A percentile compares a stretch with the other conserved stretches of the same genome.
Conservation (phyloP, 768 basidiomycete species). For the Amylocystis lapponica region DNA sequence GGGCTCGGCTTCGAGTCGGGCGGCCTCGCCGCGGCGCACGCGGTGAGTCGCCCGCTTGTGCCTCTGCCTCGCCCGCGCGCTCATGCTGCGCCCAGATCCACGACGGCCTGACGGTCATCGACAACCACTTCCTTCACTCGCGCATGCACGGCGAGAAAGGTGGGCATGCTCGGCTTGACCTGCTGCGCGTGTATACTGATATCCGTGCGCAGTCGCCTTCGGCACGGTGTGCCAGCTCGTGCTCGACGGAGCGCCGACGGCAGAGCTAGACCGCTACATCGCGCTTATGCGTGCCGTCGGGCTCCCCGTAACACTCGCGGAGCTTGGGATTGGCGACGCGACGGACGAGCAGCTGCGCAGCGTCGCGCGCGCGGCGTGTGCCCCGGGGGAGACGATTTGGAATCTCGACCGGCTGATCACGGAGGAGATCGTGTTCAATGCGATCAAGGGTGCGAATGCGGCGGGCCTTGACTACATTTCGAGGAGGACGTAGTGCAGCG, state of each 20-base stretch:
- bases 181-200: neutral
- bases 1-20: slow-evolving; percentile 28
- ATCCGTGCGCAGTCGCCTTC: slow-evolving; percentile 19
- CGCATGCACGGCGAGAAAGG: slow-evolving; percentile 28
- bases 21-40: slow-evolving; percentile 26
- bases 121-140: slow-evolving; percentile 18
- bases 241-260: slow-evolving; percentile 17
- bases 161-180: neutral
- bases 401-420: slow-evolving; percentile 25
- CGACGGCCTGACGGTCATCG: slow-evolving; percentile 26
- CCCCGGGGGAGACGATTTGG: slow-evolving; percentile 26
- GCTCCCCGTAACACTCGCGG: slow-evolving; percentile 24
- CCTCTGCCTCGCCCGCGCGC: neutral
- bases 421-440: slow-evolving; percentile 21
- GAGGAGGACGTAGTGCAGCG: too few relatives aligned
- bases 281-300: slow-evolving; percentile 24
- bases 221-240: slow-evolving; percentile 26
- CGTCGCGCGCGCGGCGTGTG: slow-evolving; percentile 23
- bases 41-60: slow-evolving; percentile 13
- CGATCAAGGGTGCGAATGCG: slow-evolving; percentile 25
- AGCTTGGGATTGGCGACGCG: slow-evolving; percentile 23
- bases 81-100: slow-evolving; percentile 19
- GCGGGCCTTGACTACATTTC: slow-evolving; percentile 20
- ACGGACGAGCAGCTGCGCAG: slow-evolving; percentile 21
- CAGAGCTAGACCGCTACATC: slow-evolving; percentile 25